Evolutionary conservation across 225 moss, liverwort and hornwort species (phyloP), one percentile per base, ranked within the genome.

Genomic region (Polytrichum formosum): DNA sequence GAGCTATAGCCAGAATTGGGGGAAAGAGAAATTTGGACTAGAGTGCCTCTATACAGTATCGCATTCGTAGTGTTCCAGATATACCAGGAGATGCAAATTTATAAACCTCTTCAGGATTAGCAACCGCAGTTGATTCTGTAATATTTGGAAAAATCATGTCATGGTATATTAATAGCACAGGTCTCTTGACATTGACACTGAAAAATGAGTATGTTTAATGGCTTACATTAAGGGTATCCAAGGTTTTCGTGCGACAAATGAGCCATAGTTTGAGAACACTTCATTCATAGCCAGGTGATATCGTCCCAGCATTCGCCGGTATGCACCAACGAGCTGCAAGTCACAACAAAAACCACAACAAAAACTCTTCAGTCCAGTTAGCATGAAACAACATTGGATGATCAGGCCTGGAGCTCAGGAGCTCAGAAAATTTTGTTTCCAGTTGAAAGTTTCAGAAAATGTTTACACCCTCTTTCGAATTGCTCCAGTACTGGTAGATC

Each of bases 251-350:
- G 95, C 95, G 26, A 96, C 80, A 21, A 79, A 91, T 5, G 91
- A 82, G 64, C 95, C 95, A 61, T 96, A 93, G 65, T 76, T 60
- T 19, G 95, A 91, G 78, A 96, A 96, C 8, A 82, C 13, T 25
- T 85, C 73, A 66, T 96, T 93, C 80, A 96, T 84, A 1, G 80
- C 54, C 63, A 85, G 26, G 74, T 96, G 95, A 66, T 96, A 96
- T 56, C 70, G 78, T 30, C 69, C 82, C 25, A 91, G 73, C 70
- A 79, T 73, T 28, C 68, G 70, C 67, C 72, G 76, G 69, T 89
- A 89, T 0, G 65, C 76, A 54, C 31, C 63, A 7, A 72, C 61
- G 56, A 84, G 5, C 91, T 91, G 77, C 62, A 29, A n/a, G 27
- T 25, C 26, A 54, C 35, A 61, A 54, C 26, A 8, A 54, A n/a